These are phyloP conservation scores for Cutaneotrichosporon cutaneum DNA, from an alignment of 1,284 basidiomycete genomes.

Conservation along the genomic window DNA sequence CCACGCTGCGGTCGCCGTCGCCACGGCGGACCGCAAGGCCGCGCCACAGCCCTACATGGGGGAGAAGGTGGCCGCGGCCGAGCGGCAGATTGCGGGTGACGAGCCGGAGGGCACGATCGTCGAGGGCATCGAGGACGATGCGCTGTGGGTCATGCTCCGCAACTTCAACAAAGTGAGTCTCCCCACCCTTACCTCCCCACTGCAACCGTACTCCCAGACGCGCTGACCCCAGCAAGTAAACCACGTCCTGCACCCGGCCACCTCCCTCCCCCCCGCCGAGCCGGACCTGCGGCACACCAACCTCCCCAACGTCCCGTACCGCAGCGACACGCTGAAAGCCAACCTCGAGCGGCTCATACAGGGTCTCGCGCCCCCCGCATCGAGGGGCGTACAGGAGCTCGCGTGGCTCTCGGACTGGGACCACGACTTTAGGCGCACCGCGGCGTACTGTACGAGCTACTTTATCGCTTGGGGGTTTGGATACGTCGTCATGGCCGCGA, in stretches of 20 bases:
- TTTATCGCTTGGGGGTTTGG: slow-evolving; percentile 56
- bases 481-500: slow-evolving; percentile 52
- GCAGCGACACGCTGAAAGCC: slow-evolving; percentile 53
- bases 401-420: slow-evolving; percentile 55
- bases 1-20: neutral
- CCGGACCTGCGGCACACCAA: slow-evolving; percentile 37
- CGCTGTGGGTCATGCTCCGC: slow-evolving; percentile 51
- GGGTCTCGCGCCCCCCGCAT: slow-evolving; percentile 55
- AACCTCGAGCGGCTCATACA: slow-evolving; percentile 60
- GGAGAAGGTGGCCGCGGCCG: slow-evolving; percentile 52
- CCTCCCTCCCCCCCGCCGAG: slow-evolving; percentile 43
- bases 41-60: neutral
- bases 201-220: neutral
- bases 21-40: neutral
- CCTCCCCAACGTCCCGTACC: slow-evolving; percentile 36
- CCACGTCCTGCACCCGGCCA: slow-evolving; percentile 50
- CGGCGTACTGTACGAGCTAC: slow-evolving; percentile 55
- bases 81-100: slow-evolving; percentile 46
- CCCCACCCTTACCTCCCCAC: no score
- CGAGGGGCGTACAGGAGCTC: slow-evolving; percentile 57
- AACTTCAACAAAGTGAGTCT: slow-evolving; percentile 51
- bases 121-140: slow-evolving; percentile 53
- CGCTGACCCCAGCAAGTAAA: slow-evolving; percentile 48
- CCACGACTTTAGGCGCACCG: slow-evolving; percentile 56
- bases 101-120: slow-evolving; percentile 50